These are phyloP conservation scores for Calonectria montana DNA, from an alignment of 2,329 filamentous ascomycete species.

Conservation along the genomic window DNA sequence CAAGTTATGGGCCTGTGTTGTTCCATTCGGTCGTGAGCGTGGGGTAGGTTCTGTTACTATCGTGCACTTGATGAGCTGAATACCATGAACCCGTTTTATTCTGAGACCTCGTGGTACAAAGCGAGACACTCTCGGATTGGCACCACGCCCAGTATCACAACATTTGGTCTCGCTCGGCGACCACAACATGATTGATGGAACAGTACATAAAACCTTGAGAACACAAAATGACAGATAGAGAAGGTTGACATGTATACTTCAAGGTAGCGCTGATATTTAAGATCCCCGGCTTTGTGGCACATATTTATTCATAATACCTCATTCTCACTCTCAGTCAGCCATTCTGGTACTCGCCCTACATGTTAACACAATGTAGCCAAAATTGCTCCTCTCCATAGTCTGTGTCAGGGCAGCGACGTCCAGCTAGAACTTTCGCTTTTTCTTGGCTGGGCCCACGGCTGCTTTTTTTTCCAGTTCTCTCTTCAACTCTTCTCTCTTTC, in stretches of 20 bases:
- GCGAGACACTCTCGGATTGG: background rate
- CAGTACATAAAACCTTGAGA: constrained; percentile 5
- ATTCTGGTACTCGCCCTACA: too few relatives aligned
- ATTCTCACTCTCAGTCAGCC: too few relatives aligned
- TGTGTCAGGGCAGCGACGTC: background rate
- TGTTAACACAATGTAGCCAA: background rate
- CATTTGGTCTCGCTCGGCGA: constrained; percentile 19
- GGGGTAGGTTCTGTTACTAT: background rate
- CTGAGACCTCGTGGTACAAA: too few relatives aligned
- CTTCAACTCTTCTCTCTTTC: constrained; percentile 63
- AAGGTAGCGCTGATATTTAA: background rate
- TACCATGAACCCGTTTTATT: too few relatives aligned
- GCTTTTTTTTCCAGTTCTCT: constrained; percentile 62
- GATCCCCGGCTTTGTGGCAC: background rate
- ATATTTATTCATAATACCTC: background rate
- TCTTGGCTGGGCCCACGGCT: constrained; percentile 62
- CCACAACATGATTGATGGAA: constrained; percentile 28
- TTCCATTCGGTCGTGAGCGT: too few relatives aligned
- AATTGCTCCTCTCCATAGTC: background rate
- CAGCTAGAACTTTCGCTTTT: constrained; percentile 65
- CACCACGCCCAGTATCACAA: constrained; percentile 12
- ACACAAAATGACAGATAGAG: background rate
- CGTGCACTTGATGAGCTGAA: too few relatives aligned
- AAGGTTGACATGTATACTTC: background rate
- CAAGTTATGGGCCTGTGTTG: background rate